Percentiles rank a stretch among this genome's conserved stretches.
phyloP scores from a whole-genome alignment of 345 rosid genomes.

The Limnanthes douglasii region DNA sequence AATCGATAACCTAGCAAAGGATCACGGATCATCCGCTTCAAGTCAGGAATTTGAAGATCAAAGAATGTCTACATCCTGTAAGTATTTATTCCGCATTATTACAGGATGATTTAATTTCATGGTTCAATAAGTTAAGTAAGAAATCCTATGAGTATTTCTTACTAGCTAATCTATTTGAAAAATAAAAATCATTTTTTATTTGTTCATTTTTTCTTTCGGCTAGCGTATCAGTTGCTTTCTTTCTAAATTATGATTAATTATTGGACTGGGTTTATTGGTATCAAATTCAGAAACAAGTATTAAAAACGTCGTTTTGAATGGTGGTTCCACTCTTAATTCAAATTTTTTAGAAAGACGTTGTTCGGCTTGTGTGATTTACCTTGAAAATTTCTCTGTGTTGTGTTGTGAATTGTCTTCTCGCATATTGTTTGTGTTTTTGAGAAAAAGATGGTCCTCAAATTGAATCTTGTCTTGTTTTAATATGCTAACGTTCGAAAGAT shows the following conservation, averaged over 20 bases:
- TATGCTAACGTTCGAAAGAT: conserved; percentile 18
- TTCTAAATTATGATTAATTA: conserved; percentile 12
- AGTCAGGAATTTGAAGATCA: no score
- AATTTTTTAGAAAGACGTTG: conserved; percentile 31
- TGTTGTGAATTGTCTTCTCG: conserved; percentile 30
- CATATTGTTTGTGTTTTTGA: conserved; percentile 24
- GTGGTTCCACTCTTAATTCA: conserved; percentile 25
- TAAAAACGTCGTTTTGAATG: conserved; percentile 48
- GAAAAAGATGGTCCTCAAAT: conserved; percentile 21
- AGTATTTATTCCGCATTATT: no score
- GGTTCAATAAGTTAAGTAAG: no score
- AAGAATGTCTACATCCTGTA: no score
- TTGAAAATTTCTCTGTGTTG: conserved; percentile 16
- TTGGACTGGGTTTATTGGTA: conserved; percentile 33
- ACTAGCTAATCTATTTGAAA: no score
- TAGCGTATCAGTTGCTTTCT: no score
- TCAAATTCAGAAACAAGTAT: conserved; percentile 79
- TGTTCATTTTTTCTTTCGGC: no score
- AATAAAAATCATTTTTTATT: no score
- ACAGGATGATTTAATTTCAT: no score
- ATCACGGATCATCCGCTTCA: no score
- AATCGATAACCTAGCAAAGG: no score
- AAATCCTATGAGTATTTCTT: no score
- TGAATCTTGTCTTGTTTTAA: conserved; percentile 25
- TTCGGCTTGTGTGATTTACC: conserved; percentile 18